Evolutionary conservation across 2,329 filamentous ascomycete species (phyloP).

Genomic region (Trichoderma semiorbis): DNA sequence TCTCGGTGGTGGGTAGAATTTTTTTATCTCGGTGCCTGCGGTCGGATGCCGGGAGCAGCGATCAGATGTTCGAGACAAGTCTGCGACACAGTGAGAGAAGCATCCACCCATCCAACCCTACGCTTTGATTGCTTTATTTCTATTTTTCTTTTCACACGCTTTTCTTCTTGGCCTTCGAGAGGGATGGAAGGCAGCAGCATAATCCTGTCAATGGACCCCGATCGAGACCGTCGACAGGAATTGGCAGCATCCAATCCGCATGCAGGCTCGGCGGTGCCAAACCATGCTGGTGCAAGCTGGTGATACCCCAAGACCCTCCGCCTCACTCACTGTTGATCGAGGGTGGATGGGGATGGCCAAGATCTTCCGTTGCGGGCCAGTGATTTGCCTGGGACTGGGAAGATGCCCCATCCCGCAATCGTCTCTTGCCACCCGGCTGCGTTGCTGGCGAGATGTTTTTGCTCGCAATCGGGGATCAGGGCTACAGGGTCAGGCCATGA

Average conservation of each 20-base stretch:
- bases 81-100: not conserved
- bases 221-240: conserved; percentile 9
- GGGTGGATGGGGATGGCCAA: not conserved
- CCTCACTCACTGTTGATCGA: not conserved
- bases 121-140: not conserved
- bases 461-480: no score
- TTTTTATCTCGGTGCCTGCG: conserved; percentile 9
- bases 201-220: not conserved
- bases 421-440: conserved; percentile 8
- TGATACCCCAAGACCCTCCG: not conserved
- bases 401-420: not conserved
- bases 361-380: not conserved
- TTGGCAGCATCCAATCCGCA: conserved; percentile 8
- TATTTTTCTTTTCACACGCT: not conserved
- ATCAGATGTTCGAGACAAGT: conserved; percentile 13
- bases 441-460: not conserved
- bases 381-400: not conserved
- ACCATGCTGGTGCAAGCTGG: not conserved
- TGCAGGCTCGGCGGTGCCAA: not conserved
- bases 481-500: conserved; percentile 5
- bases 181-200: not conserved
- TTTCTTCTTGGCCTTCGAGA: not conserved
- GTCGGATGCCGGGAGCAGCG: not conserved
- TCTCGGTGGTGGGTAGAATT: not conserved
- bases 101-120: not conserved